Evolutionary conservation across 495 filamentous ascomycete genomes (phyloP), one percentile per base, ranked within the genome.

Genomic region (Terfezia boudieri): DNA sequence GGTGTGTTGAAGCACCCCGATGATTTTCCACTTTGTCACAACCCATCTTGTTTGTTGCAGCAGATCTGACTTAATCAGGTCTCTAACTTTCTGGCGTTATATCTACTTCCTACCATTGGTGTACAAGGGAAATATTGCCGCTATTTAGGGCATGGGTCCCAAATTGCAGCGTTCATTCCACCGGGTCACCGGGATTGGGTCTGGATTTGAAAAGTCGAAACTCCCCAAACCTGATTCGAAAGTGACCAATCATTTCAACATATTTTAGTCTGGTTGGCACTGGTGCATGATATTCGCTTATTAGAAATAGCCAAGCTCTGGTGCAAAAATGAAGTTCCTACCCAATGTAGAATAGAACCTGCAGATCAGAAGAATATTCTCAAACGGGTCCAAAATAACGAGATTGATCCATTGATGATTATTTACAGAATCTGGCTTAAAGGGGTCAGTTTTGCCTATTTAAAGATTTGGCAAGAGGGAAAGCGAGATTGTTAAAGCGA

Each of bases 1-100:
- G 94, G 93, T n/a, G 59, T 71, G 93, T 8, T 76, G n/a, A n/a
- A 78, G 55, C 74, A 92, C 4, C 87, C 88, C 8, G 79, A 83
- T 49, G 74, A 76, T 95, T 0, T 84, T 86, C 0, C 86, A 93
- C 62, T 46, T 14, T 4, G 12, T 49, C 70, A 78, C 11, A 80
- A 71, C 60, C 61, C 7, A 36, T 49, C 36, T 20, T 17, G 0
- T 8, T 35, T 6, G 9, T 36, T 16, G 41, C 14, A 4, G 11
- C 17, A 36, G 17, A 12, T 8, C 14, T 0, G 48, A 51, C 49
- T 53, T 37, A 50, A 57, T 68, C 70, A 43, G 38, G 38, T 0
- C 73, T 95, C 0, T 93, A 79, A 62, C 73, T 94, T 3, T 84
- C 81, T 2, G 87, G 93, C 62, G 83, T 93, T 5, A 60, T 93